Percentiles rank a stretch among this genome's conserved stretches.
Conservation (phyloP, 169 alveolate genomes). For the Cryptosporidium canis region DNA sequence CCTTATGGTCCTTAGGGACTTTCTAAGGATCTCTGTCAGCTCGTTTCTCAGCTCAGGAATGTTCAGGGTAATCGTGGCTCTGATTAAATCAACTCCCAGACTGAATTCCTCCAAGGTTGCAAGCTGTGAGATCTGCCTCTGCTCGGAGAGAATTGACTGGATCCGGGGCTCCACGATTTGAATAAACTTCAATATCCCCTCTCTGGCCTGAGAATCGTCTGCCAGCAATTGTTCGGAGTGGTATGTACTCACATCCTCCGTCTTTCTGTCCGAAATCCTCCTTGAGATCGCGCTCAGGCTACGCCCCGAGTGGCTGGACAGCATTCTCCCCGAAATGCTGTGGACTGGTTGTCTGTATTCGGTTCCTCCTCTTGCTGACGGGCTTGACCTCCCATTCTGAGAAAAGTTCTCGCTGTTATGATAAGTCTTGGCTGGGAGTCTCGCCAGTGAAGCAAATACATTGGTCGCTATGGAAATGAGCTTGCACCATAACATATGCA, state of each 20-base stretch:
- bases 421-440: not conserved
- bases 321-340: not conserved
- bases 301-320: not conserved
- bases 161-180: constrained; percentile 22
- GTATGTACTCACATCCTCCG: not conserved
- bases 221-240: not conserved
- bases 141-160: constrained; percentile 5
- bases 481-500: constrained; percentile 61
- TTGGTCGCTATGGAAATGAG: constrained; percentile 25
- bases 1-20: constrained; percentile 45
- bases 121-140: constrained; percentile 13
- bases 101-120: constrained; percentile 61
- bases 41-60: not conserved
- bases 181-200: constrained; percentile 11
- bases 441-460: constrained; percentile 1
- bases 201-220: constrained; percentile 28
- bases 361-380: not conserved
- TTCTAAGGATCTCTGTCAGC: constrained; percentile 29
- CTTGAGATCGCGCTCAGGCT: constrained; percentile 15
- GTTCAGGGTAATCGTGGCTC: not conserved
- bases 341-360: not conserved
- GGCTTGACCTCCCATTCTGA: not conserved
- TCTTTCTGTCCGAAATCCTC: not conserved
- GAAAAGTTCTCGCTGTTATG: not conserved
- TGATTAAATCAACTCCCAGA: constrained; percentile 29